These are phyloP conservation scores for Epichloe scottii DNA, from an alignment of 2,329 filamentous ascomycete genomes.

Conservation along the genomic window DNA sequence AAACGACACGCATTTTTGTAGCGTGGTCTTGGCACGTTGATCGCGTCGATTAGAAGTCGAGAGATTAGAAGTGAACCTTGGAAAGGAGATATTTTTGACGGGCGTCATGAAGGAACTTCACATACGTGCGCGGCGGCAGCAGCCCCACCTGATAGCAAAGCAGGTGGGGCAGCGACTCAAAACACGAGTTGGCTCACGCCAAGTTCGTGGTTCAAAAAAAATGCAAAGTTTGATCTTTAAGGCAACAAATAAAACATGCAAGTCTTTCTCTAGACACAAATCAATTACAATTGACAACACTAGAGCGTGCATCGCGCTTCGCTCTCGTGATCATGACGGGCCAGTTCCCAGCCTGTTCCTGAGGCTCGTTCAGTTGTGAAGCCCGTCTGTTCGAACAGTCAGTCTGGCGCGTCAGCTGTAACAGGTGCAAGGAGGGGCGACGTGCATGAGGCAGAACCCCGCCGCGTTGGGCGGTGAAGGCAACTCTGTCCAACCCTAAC, in stretches of 20 bases:
- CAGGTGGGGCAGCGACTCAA: background rate
- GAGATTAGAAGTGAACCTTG: background rate
- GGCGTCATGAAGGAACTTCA: background rate
- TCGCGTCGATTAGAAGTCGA: background rate
- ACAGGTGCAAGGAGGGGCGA: background rate
- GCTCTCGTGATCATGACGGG: too few species aligned
- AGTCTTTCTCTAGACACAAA: too few species aligned
- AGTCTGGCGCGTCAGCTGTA: too few species aligned
- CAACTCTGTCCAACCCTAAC: background rate
- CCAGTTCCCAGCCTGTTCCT: too few species aligned
- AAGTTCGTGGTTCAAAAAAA: too few species aligned
- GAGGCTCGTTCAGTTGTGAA: background rate
- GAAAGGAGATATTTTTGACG: background rate
- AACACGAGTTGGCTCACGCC: background rate
- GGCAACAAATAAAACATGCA: background rate
- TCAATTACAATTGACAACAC: too few species aligned
- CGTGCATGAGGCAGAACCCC: background rate
- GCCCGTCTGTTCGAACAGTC: background rate
- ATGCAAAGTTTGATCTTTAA: background rate
- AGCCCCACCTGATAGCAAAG: background rate
- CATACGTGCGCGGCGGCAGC: background rate
- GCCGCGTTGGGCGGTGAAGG: background rate
- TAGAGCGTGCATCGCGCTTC: too few species aligned
- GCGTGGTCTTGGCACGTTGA: background rate
- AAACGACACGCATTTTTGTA: slow-evolving; percentile 16